phyloP scores from a whole-genome alignment of 768 basidiomycete genomes.

The Termitomyces sp. region DNA sequence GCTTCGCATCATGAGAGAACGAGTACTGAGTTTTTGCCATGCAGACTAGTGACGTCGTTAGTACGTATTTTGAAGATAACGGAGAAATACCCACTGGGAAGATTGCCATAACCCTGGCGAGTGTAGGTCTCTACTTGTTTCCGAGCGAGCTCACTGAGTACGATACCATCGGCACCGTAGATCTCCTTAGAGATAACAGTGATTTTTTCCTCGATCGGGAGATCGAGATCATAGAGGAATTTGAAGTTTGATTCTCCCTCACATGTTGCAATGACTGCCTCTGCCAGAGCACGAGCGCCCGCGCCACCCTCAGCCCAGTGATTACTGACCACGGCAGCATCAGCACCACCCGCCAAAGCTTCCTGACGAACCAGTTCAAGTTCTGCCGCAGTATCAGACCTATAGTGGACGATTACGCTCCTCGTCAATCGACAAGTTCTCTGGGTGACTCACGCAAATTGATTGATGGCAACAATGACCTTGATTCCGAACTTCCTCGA shows the following conservation, averaged over 20 bases:
- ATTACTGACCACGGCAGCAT: slow-evolving; percentile 91
- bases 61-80: neutral
- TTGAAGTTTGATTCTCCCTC: slow-evolving; percentile 81
- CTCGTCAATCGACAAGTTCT: neutral
- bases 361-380: slow-evolving; percentile 77
- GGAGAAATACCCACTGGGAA: slow-evolving; percentile 57
- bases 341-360: slow-evolving; percentile 81
- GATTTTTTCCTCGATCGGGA: slow-evolving; percentile 87
- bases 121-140: slow-evolving; percentile 90
- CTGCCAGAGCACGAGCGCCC: slow-evolving; percentile 84
- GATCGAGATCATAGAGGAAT: slow-evolving; percentile 86
- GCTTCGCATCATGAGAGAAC: slow-evolving; percentile 89
- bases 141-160: slow-evolving; percentile 78
- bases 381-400: slow-evolving; percentile 87
- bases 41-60: slow-evolving; percentile 55
- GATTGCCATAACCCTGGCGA: slow-evolving; percentile 73
- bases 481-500: slow-evolving; percentile 94
- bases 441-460: slow-evolving; percentile 71
- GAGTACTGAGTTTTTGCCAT: slow-evolving; percentile 99
- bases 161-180: slow-evolving; percentile 90
- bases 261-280: slow-evolving; percentile 87
- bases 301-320: slow-evolving; percentile 97
- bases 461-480: slow-evolving; percentile 93
- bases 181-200: slow-evolving; percentile 81
- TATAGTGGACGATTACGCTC: slow-evolving; percentile 22